A percentile compares a stretch with the other conserved stretches of the same genome.
Conservation (phyloP, 169 alveolate genomes). For the Besnoitia besnoiti region DNA sequence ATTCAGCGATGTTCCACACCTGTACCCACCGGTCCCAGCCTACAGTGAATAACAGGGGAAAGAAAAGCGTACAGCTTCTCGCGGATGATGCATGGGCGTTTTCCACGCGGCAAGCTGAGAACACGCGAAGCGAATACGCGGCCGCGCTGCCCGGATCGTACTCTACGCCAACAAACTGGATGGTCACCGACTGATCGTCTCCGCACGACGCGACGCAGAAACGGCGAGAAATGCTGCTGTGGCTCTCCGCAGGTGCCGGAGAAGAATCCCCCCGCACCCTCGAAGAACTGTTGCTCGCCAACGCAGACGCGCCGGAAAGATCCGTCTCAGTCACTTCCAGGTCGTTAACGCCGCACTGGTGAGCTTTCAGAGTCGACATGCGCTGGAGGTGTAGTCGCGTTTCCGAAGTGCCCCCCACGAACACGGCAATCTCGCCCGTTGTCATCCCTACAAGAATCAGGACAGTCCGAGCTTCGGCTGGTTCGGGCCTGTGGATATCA, state of each 20-base stretch:
- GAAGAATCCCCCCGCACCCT: no score
- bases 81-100: conserved; percentile 37
- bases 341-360: conserved; percentile 34
- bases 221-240: background rate
- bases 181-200: conserved; percentile 25
- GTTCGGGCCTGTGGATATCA: background rate
- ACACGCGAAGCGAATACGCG: background rate
- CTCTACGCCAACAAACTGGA: background rate
- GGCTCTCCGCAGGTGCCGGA: background rate
- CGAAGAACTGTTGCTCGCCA: no score
- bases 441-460: background rate
- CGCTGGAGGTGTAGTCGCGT: background rate
- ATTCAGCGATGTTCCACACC: background rate
- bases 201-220: conserved; percentile 40
- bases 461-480: background rate
- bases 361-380: background rate
- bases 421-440: conserved; percentile 1
- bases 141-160: background rate
- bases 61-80: background rate
- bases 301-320: no score
- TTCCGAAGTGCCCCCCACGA: background rate
- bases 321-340: background rate
- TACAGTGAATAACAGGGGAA: conserved; percentile 11
- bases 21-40: conserved; percentile 38
- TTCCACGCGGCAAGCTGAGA: background rate